Evolutionary conservation across 176 grass and related monocot genomes (phyloP), one percentile per base, ranked within the genome.

Genomic region (Otatea glauca): DNA sequence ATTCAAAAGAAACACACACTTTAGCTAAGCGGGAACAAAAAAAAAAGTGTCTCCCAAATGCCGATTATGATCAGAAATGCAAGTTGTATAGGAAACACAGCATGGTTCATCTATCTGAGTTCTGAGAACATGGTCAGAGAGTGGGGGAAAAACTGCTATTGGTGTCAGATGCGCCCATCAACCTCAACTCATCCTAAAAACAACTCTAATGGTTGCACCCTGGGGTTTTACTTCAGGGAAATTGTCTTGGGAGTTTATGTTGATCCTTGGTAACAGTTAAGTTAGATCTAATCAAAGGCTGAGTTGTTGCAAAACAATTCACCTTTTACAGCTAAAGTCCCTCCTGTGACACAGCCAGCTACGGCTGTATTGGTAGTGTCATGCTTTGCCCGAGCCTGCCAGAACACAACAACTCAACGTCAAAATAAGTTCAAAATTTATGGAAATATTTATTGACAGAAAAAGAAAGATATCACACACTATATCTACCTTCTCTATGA

Each of bases 281-380:
- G 69, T 74, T 53, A 13, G 49, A 68, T 75, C 13, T 63, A 56
- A 68, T 20, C 39, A 59, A 4, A 66, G 20, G 59, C 9, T 34
- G 20, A 42, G 29, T 65, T 48, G 58, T 43, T 42, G 72, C 11
- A 66, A 77, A 78, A 44, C 25, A 72, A 65, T n/a, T 81, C 64
- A 94, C 96, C 96, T 93, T 72, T 90, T 84, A 87, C 91, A 92
- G 96, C 92, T 70, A 98, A 78, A 87, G 81, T 64, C 42, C 93
- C 96, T 88, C 96, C 96, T 32, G 96, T 95, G 74, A 90, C 91
- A 81, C 96, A 98, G 68, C 93, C 93, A 88, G 96, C 96, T 68
- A 92, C 77, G 0, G 92, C 93, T 24, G 93, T 90, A 80, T 98
- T 98, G 83, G 91, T 93, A 35, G 87, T 92, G 44, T 98, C 93